Conservation (phyloP, 169 alveolate genomes). For the Cryptosporidium sp. region DNA sequence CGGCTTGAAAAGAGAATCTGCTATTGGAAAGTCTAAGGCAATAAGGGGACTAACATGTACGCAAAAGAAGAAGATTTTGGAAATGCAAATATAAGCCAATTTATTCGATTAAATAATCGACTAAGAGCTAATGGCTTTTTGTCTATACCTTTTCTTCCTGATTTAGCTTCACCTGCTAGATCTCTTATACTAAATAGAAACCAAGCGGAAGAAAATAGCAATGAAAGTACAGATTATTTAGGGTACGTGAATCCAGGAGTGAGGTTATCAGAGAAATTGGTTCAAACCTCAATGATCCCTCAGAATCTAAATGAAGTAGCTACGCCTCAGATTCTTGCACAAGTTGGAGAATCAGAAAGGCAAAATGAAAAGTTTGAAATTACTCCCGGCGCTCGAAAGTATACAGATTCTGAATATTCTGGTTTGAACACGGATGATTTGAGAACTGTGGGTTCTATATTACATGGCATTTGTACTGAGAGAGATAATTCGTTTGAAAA, state of each 20-base stretch:
- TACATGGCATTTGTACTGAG: conserved; percentile 25
- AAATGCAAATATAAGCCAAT: conserved; percentile 42
- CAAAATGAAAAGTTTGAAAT: conserved; percentile 30
- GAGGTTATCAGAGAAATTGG: conserved; percentile 17
- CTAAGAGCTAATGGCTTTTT: conserved; percentile 60
- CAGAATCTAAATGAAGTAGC: conserved; percentile 7
- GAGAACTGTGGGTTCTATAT: conserved; percentile 69
- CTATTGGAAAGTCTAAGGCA: background rate
- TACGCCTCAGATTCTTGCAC: conserved; percentile 24
- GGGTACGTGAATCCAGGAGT: conserved; percentile 8
- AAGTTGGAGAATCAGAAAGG: background rate
- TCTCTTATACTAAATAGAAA: conserved; percentile 4
- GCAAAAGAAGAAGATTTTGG: conserved; percentile 41
- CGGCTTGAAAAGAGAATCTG: background rate
- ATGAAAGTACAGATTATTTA: conserved; percentile 6
- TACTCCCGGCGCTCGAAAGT: conserved; percentile 36
- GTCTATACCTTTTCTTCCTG: conserved; percentile 69
- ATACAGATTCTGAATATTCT: conserved; percentile 36
- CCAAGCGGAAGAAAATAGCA: background rate
- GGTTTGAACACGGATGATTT: conserved; percentile 40
- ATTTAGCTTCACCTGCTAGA: conserved; percentile 55
- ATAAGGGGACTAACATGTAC: background rate
- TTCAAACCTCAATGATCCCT: conserved; percentile 10
- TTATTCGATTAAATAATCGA: conserved; percentile 48
- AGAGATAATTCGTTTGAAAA: conserved; percentile 25